Base-by-base conservation (phyloP, 2,329 filamentous ascomycete species). In the Curvularia sp. region DNA sequence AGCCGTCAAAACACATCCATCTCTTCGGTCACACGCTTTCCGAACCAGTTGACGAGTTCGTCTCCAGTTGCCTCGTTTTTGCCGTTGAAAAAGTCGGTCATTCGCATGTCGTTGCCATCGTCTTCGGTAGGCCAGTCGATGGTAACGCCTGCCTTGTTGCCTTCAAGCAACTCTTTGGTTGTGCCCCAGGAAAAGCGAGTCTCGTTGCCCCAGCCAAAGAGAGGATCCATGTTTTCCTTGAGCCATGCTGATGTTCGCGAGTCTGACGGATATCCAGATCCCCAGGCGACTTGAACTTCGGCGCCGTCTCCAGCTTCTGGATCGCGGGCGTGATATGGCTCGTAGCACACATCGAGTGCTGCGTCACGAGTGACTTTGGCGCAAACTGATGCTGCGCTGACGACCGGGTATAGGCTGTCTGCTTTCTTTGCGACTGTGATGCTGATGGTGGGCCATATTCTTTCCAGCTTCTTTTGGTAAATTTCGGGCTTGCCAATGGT, bases 101-200 rank as follows among this genome's bases (percentile, higher is more conserved):
- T 75, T 55, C 87, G 86, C 72, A 82, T 79, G 56, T 87, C 86
- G 65, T 82, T 85, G 25, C 86, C 85, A 53, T 89, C 87, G 32
- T 92, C 89, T 19, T 93, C 89, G 5, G 89, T 87, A 12, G 93
- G 92, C 94, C 94, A 98, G 45, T 96, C 92, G 0, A 96, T 89
- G 73, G 85, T 89, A 52, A 90, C 83, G 3, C 85, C 86, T 23
- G 81, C 82, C 8, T 81, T 84, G 75, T 90, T 92, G n/a, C 82
- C 80, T 66, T 97, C 93, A 3, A 99, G 80, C 87, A 98, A 86
- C 71, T 98, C 93, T 79, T 96, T 97, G 1, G 91, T 91, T 0
- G 95, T 98, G 0, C 90, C 91, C 95, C 95, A 99, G 72, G 93
- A 97, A 73, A 97, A 98, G 4, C 95, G 84, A 74, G 92, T 96